Percentiles rank a stretch among this genome's conserved stretches.
Conservation (phyloP, 1,284 basidiomycete genomes). For the Moesziomyces globuligerus region DNA sequence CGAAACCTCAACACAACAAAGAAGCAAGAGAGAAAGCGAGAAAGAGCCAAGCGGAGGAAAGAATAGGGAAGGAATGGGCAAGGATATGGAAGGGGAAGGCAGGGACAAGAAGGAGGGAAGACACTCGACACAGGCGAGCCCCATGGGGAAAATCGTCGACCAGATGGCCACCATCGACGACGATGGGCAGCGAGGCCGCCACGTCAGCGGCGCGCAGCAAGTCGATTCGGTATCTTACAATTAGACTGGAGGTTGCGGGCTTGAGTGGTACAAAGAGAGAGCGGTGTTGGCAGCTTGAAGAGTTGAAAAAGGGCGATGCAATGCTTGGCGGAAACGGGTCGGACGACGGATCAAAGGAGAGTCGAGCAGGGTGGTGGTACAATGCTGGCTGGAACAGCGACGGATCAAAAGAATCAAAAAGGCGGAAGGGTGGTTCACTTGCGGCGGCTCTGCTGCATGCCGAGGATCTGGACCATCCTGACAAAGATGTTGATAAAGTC, state of each 20-base stretch:
- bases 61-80: neutral
- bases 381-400: slow-evolving; percentile 7
- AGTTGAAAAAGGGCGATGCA: neutral
- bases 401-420: neutral
- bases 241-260: slow-evolving; percentile 1
- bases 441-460: slow-evolving; percentile 69
- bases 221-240: slow-evolving; percentile 47
- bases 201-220: too few species aligned
- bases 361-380: slow-evolving; percentile 21
- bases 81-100: neutral
- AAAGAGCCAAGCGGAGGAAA: neutral
- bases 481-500: slow-evolving; percentile 81
- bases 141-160: too few species aligned
- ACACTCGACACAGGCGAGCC: slow-evolving; percentile 36
- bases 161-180: too few species aligned
- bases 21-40: neutral
- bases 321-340: slow-evolving; percentile 18
- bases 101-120: neutral
- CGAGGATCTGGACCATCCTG: slow-evolving; percentile 83
- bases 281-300: slow-evolving; percentile 14
- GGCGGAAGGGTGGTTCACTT: slow-evolving; percentile 29
- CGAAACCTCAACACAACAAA: slow-evolving; percentile 1
- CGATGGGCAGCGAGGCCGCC: too few species aligned
- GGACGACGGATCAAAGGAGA: neutral
- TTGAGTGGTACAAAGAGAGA: slow-evolving; percentile 6